Evolutionary conservation across 768 basidiomycete species (phyloP).

Genomic region (Boletus rubroflammeus): DNA sequence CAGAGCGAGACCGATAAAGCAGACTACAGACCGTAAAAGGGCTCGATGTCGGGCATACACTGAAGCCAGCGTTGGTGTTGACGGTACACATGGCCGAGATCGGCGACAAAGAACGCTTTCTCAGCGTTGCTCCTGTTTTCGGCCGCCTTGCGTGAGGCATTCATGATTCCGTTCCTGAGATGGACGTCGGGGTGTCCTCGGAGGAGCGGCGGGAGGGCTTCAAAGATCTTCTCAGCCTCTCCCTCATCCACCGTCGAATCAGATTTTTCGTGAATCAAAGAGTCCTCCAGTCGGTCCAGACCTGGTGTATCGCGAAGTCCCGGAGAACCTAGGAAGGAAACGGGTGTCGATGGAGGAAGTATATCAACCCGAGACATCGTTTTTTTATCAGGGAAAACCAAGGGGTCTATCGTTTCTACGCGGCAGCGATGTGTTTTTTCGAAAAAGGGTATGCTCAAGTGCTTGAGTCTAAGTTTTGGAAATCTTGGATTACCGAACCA

Average conservation of each 20-base stretch:
- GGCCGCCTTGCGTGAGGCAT: conserved; percentile 49
- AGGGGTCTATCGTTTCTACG: conserved; percentile 24
- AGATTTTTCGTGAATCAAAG: conserved; percentile 42
- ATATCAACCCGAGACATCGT: conserved; percentile 59
- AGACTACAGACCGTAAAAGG: conserved; percentile 77
- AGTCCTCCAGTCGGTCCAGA: conserved; percentile 7
- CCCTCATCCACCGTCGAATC: conserved; percentile 36
- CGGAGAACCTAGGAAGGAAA: conserved; percentile 29
- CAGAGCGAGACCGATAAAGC: conserved; percentile 18
- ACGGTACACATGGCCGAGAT: conserved; percentile 81
- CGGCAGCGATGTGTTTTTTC: conserved; percentile 24
- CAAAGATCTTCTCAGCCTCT: conserved; percentile 49
- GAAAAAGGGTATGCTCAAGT: conserved; percentile 23
- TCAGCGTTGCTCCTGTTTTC: conserved; percentile 71
- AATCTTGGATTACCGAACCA: conserved; percentile 64
- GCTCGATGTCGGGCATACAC: conserved; percentile 80
- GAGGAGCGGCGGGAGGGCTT: conserved; percentile 62
- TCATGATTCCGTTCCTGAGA: conserved; percentile 73
- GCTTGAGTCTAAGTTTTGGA: conserved; percentile 26
- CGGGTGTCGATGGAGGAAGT: conserved; percentile 33
- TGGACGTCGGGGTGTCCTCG: conserved; percentile 71
- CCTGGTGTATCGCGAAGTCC: conserved; percentile 23
- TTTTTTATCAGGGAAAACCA: conserved; percentile 24
- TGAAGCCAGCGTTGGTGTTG: conserved; percentile 82
- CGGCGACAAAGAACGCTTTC: conserved; percentile 94